These are phyloP conservation scores for Tolypocladium tundrense DNA, from an alignment of 2,329 filamentous ascomycete species.

Conservation along the genomic window DNA sequence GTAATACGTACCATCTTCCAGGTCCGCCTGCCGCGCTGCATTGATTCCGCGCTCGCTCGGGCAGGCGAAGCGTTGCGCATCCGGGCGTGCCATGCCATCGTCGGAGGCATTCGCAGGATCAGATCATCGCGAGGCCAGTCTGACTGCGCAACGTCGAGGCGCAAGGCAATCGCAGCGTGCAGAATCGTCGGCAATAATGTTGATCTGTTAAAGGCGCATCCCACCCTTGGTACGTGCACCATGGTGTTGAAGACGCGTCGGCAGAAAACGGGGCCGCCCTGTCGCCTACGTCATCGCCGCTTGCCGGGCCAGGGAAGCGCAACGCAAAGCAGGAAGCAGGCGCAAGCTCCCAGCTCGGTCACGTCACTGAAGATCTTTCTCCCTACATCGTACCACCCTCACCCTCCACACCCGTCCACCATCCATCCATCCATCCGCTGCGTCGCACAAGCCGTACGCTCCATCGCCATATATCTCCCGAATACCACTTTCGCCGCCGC, in stretches of 20 bases:
- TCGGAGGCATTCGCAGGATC: neutral
- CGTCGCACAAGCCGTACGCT: neutral
- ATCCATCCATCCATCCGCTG: neutral
- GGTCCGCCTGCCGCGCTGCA: neutral
- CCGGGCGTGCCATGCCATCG: neutral
- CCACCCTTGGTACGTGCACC: too few relatives aligned
- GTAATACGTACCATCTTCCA: neutral
- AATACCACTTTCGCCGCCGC: neutral
- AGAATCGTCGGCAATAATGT: neutral
- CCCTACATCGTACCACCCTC: neutral
- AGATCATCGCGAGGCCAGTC: neutral
- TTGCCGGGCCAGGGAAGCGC: neutral
- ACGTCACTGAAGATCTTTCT: neutral
- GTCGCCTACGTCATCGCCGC: neutral
- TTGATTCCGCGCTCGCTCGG: neutral
- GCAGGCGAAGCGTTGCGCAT: neutral
- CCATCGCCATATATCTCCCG: neutral
- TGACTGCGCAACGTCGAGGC: neutral
- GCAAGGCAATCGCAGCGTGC: neutral
- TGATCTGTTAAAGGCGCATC: neutral
- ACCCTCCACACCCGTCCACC: neutral
- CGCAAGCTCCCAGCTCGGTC: neutral
- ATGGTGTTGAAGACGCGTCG: neutral
- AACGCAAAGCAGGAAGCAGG: neutral
- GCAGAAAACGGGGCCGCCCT: neutral